Evolutionary conservation across 805 yeast species (phyloP), one percentile per base, ranked within the genome.

Genomic region (Starmerella apicola): DNA sequence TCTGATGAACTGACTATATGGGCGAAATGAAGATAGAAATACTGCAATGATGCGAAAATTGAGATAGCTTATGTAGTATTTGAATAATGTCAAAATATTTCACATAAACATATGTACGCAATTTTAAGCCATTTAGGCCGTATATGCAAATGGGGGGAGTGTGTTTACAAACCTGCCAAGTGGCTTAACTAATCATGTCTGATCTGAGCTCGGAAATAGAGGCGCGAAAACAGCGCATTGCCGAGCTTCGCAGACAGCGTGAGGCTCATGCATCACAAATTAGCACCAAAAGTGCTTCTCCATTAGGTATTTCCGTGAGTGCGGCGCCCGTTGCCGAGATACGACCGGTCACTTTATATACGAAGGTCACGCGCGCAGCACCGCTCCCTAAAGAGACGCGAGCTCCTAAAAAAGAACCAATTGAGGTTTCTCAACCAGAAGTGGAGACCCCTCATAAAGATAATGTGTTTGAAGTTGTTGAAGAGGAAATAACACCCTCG

Each of bases 191-290:
- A 27, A 27, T n/a, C 30, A 27, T 27, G 7, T 7, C 26, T 45
- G 54, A 52, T 37, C 51, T 70, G 45, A 45, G 56, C 27, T 66
- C 60, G 36, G 67, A 67, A 49, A 64, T 76, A 32, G 79, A 74
- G 50, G 71, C 70, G 38, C 73, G 74, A 47, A 60, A 65, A 41
- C 67, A 63, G 33, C 63, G 67, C 38, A 54, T 76, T 25, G 71
- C 71, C 24, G 72, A 70, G 53, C 61, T 76, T n/a, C 58, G 74
- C 26, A 64, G 63, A 28, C 67, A 64, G 48, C 53, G 78, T 24
- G 68, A 61, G 9, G 46, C 43, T 19, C 37, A 60, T 6, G 55
- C 22, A 41, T 47, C 18, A 34, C 49, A 12, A 54, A 48, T 5
- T 49, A 51, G 23, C 12, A 43, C 43, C 12, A 36, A 8, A 17